Conservation (phyloP, 140 eudicot genomes). For the Senecio squalidus region DNA sequence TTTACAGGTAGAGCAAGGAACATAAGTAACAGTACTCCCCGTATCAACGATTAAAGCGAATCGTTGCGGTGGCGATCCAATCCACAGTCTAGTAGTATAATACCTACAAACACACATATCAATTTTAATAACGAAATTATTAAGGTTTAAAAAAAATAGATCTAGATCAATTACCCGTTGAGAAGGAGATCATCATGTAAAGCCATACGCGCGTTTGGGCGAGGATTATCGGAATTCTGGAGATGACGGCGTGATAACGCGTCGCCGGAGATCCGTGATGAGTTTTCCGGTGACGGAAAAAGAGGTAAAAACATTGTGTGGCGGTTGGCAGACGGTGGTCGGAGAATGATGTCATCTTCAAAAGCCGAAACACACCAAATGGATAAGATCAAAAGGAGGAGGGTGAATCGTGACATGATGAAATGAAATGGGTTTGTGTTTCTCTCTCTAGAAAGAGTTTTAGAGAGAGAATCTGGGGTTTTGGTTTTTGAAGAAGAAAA, state of each 20-base stretch:
- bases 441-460: slow-evolving; percentile 17
- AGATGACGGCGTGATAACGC: slow-evolving; percentile 55
- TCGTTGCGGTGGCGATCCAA: slow-evolving; percentile 90
- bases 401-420: not conserved
- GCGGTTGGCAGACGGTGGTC: slow-evolving; percentile 28
- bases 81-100: slow-evolving; percentile 81
- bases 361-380: too few relatives aligned
- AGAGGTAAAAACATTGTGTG: slow-evolving; percentile 70
- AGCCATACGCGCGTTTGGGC: slow-evolving; percentile 78
- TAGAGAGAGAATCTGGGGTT: slow-evolving; percentile 22
- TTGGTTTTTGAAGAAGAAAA: not conserved
- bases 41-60: slow-evolving; percentile 92
- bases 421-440: not conserved
- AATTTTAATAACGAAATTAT: not conserved
- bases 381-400: too few relatives aligned
- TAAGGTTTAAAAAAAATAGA: not conserved
- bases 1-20: slow-evolving; percentile 87
- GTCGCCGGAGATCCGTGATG: slow-evolving; percentile 29
- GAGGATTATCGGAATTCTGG: slow-evolving; percentile 22
- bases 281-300: slow-evolving; percentile 30
- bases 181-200: slow-evolving; percentile 89
- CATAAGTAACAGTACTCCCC: slow-evolving; percentile 97
- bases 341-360: slow-evolving; percentile 27
- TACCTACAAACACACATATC: slow-evolving; percentile 42
- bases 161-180: slow-evolving; percentile 52